Evolutionary conservation across 352 stramenopile genomes (phyloP).

Genomic region (Phytophthora capsici): DNA sequence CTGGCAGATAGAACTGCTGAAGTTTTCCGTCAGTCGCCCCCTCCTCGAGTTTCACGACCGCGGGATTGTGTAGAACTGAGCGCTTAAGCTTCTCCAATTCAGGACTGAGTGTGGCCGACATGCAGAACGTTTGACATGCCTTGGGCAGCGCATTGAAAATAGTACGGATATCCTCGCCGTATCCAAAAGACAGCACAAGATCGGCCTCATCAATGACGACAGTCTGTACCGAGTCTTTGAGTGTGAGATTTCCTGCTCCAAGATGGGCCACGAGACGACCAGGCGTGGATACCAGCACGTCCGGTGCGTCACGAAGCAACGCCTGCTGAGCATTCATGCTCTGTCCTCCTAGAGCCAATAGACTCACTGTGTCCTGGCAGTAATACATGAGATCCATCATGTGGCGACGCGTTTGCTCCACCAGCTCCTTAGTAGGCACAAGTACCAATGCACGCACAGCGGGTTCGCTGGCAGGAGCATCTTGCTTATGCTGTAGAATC

Average conservation of each 20-base stretch:
- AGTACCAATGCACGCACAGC: constrained; percentile 92
- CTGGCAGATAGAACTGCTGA: constrained; percentile 95
- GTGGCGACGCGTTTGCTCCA: constrained; percentile 93
- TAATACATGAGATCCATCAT: constrained; percentile 97
- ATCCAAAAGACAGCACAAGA: constrained; percentile 98
- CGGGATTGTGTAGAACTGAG: constrained; percentile 96
- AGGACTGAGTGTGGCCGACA: constrained; percentile 97
- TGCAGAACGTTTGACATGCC: constrained; percentile 98
- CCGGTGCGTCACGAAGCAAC: constrained; percentile 83
- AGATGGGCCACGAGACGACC: constrained; percentile 93
- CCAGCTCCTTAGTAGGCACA: constrained; percentile 97
- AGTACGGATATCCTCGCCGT: constrained; percentile 92
- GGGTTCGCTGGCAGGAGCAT: constrained; percentile 46
- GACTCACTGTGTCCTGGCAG: constrained; percentile 93
- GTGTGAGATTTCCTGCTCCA: constrained; percentile 75
- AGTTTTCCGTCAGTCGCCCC: constrained; percentile 90
- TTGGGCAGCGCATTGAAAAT: constrained; percentile 96
- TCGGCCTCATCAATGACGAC: constrained; percentile 99
- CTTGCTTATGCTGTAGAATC: constrained; percentile 85
- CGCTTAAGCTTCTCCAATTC: constrained; percentile 98
- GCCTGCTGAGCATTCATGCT: constrained; percentile 91
- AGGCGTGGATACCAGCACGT: constrained; percentile 96
- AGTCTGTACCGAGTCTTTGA: constrained; percentile 94
- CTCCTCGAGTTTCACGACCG: constrained; percentile 97
- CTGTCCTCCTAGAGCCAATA: constrained; percentile 91